Evolutionary conservation across 192 early-diverging fungal species (phyloP).

Genomic region (Linnemannia schmuckeri): DNA sequence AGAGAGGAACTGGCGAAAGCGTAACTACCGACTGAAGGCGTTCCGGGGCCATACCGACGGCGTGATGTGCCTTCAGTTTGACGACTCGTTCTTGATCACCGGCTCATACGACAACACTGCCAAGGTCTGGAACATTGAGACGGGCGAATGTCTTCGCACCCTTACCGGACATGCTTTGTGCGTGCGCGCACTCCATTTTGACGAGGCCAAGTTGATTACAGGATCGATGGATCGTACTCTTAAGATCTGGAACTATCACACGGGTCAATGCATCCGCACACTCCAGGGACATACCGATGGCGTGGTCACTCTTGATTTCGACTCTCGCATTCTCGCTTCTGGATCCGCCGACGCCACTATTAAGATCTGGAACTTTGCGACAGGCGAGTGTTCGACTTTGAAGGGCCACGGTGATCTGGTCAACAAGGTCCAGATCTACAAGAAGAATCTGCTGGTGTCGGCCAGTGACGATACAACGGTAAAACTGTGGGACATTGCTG

Average conservation of each 20-base stretch:
- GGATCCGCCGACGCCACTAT: constrained; percentile 90
- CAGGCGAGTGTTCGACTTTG: constrained; percentile 77
- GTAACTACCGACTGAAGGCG: constrained; percentile 73
- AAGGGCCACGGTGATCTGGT: constrained; percentile 93
- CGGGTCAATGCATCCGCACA: constrained; percentile 88
- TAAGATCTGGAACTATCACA: constrained; percentile 93
- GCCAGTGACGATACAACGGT: constrained; percentile 92
- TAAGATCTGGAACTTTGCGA: constrained; percentile 86
- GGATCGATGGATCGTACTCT: constrained; percentile 94
- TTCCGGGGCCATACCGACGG: constrained; percentile 90
- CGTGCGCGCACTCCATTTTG: constrained; percentile 93
- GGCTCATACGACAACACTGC: constrained; percentile 92
- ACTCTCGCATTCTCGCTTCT: constrained; percentile 80
- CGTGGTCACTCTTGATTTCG: constrained; percentile 88
- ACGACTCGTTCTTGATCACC: constrained; percentile 86
- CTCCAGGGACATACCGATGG: constrained; percentile 84
- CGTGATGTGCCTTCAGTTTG: constrained; percentile 91
- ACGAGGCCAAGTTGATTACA: constrained; percentile 93
- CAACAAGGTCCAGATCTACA: constrained; percentile 87
- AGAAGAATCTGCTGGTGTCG: constrained; percentile 77
- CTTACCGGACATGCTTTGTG: constrained; percentile 89
- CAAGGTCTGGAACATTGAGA: constrained; percentile 90
- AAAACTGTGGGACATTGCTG: constrained; percentile 86
- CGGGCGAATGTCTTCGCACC: constrained; percentile 81
- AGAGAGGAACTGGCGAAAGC: constrained; percentile 94